phyloP scores from a whole-genome alignment of 805 yeast genomes.

The Spathaspora gorwiae region DNA sequence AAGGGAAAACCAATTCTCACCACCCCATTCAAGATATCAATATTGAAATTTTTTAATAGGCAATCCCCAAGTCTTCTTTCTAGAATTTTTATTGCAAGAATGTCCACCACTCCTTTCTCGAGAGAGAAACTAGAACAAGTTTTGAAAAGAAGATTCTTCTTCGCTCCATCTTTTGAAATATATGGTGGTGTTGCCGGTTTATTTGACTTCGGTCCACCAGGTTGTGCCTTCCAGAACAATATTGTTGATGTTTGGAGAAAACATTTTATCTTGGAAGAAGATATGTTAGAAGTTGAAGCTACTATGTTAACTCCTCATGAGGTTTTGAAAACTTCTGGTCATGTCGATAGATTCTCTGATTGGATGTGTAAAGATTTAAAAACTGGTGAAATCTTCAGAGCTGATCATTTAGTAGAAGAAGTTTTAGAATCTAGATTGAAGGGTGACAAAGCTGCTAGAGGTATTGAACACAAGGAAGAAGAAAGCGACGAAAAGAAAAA shows the following conservation, averaged over 20 bases:
- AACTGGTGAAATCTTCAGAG: conserved; percentile 97
- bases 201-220: conserved; percentile 99
- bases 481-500: conserved; percentile 65
- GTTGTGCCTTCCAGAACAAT: conserved; percentile 97
- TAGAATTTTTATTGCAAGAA: conserved; percentile 9
- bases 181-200: conserved; percentile 98
- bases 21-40: not conserved
- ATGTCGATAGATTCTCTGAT: conserved; percentile 97
- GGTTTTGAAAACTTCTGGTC: conserved; percentile 97
- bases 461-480: conserved; percentile 50
- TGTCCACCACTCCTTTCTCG: conserved; percentile 48
- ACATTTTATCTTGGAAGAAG: conserved; percentile 95
- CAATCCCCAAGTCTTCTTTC: not conserved
- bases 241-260: conserved; percentile 94
- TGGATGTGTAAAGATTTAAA: conserved; percentile 97
- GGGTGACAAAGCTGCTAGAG: conserved; percentile 97
- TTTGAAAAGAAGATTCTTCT: conserved; percentile 92
- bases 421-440: conserved; percentile 93
- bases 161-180: conserved; percentile 94
- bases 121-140: conserved; percentile 90
- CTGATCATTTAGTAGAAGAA: conserved; percentile 97
- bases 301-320: conserved; percentile 98
- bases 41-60: not conserved
- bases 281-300: conserved; percentile 97
- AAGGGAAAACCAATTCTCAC: too few relatives aligned